Base-by-base conservation (phyloP, 108 stramenopile genomes). In the Craspedostauros australis region DNA sequence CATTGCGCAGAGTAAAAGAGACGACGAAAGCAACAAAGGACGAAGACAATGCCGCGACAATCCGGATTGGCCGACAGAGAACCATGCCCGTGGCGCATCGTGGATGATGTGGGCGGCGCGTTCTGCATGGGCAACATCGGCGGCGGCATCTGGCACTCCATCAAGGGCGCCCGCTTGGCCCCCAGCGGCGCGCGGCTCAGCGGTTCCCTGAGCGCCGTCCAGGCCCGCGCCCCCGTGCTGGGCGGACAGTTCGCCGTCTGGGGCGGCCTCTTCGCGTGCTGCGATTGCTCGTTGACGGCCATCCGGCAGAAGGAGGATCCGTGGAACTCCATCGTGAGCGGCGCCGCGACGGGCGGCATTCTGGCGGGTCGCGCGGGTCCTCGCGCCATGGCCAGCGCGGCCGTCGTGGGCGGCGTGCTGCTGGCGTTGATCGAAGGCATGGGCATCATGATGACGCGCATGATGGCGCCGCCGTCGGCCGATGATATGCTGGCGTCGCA, bases 231-330 rank as follows among this genome's bases (percentile, higher is more conserved):
- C 8, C 97, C 97, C 1, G 86, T 96, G 5, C 60, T 96, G 61
- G 97, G 97, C 40, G 98, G 95, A 23, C 89, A 92, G 39, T 90
- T 92, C 46, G 88, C 88, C 6, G 85, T 88, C 1, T 99, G 98
- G 98, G 98, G 98, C 22, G 93, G 88, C 16, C 52, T 96, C n/a
- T 99, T 97, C 71, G 93, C 96, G 12, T 80, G 91, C 44, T 97
- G 85, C 50, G 98, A 99, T 68, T 99, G 98, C 68, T 72, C 84
- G 15, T 64, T 98, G 22, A 91, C 90, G 12, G 82, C 88, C 11
- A 58, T 97, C 20, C 82, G 97, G 40, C 91, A 93, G 66, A 96
- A 91, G 73, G 98, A 99, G 79, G 98, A 99, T 79, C 94, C 98
- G 5, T 99, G 96, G 96, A 99, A 99, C 50, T 80, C 94, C 37